These are phyloP conservation scores for Gnomoniopsis sp. DNA, from an alignment of 2,329 filamentous ascomycete species.

Conservation along the genomic window DNA sequence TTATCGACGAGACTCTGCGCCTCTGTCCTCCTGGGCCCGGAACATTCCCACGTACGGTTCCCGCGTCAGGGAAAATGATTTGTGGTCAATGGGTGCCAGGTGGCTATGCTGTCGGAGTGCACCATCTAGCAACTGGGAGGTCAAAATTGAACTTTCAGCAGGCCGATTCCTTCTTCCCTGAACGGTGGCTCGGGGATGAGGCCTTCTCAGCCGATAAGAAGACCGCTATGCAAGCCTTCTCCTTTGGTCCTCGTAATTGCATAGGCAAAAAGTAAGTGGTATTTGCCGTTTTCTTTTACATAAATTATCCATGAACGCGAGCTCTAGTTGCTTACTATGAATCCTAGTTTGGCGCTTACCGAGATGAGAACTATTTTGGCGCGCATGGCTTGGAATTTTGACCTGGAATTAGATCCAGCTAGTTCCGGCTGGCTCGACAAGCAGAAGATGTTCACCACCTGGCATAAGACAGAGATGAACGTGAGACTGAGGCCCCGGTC, in stretches of 20 bases:
- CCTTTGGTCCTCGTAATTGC: constrained; percentile 9
- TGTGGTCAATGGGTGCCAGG: constrained; percentile 11
- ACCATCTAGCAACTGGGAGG: constrained; percentile 2
- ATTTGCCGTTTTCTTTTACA: not conserved
- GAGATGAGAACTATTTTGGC: constrained; percentile 26
- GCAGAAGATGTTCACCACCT: constrained; percentile 11
- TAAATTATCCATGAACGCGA: too few species aligned
- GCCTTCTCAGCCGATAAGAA: not conserved
- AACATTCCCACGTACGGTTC: constrained; percentile 11
- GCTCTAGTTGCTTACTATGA: not conserved
- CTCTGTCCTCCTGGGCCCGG: constrained; percentile 29
- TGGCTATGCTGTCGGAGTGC: not conserved
- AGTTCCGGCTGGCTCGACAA: constrained; percentile 8
- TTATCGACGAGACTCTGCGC: constrained; percentile 35
- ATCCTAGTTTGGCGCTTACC: constrained; percentile 23
- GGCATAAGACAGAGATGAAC: constrained; percentile 12
- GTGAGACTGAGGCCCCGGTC: constrained; percentile 1
- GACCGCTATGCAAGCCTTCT: constrained; percentile 1
- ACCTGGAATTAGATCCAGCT: constrained; percentile 17
- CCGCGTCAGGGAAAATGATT: constrained; percentile 5
- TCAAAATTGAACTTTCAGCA: not conserved
- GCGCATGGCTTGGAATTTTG: constrained; percentile 27
- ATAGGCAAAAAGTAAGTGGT: constrained; percentile 10
- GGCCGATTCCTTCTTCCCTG: constrained; percentile 2
- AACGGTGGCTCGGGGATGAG: constrained; percentile 8